Evolutionary conservation across 805 yeast species (phyloP).

Genomic region (Lachancea thermotolerans): DNA sequence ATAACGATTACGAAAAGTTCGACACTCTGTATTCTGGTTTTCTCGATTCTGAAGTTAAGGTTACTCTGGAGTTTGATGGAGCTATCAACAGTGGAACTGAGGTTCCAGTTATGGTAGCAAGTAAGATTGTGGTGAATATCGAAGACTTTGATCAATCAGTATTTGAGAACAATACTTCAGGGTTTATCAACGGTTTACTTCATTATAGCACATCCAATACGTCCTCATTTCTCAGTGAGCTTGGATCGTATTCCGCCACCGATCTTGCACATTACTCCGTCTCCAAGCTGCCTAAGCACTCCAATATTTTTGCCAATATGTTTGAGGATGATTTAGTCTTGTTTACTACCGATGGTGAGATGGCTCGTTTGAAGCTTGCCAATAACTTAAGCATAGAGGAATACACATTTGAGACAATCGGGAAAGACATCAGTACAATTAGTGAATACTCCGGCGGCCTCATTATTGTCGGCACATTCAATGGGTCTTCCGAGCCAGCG

Average conservation of each 20-base stretch:
- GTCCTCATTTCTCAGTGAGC: constrained; percentile 22
- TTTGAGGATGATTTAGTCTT: constrained; percentile 40
- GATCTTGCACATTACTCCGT: constrained; percentile 38
- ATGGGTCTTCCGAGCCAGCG: constrained; percentile 14
- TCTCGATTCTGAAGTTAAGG: constrained; percentile 42
- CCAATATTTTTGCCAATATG: constrained; percentile 22
- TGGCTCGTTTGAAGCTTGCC: constrained; percentile 31
- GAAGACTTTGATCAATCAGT: constrained; percentile 37
- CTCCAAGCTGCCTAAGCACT: constrained; percentile 22
- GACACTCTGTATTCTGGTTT: constrained; percentile 72
- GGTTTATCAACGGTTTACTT: constrained; percentile 61
- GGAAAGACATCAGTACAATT: constrained; percentile 1
- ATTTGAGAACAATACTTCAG: not conserved
- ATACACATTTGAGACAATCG: constrained; percentile 12
- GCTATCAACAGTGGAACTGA: constrained; percentile 29
- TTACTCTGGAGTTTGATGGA: constrained; percentile 37
- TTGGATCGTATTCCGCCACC: constrained; percentile 30
- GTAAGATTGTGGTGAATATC: constrained; percentile 48
- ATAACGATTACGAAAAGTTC: constrained; percentile 71
- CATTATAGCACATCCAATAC: constrained; percentile 75
- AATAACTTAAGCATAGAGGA: constrained; percentile 16
- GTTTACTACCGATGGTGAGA: constrained; percentile 40
- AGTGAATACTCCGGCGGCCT: constrained; percentile 30
- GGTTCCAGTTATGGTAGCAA: constrained; percentile 60
- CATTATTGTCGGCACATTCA: constrained; percentile 25